These are phyloP conservation scores for Taphrina sp. DNA, from an alignment of 1,139 yeast species.

Conservation along the genomic window DNA sequence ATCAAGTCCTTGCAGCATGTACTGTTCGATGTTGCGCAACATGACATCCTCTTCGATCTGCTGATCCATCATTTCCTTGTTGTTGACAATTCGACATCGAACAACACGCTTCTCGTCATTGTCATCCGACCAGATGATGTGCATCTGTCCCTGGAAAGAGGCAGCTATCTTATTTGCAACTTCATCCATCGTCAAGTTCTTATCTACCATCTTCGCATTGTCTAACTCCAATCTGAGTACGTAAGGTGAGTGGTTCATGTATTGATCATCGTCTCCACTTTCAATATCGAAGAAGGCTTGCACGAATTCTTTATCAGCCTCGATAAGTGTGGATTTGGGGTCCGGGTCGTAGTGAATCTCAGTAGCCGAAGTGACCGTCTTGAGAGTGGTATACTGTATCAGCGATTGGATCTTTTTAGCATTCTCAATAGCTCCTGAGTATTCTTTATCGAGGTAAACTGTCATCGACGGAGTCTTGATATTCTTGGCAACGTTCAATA, in stretches of 20 bases:
- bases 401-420: constrained; percentile 96
- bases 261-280: constrained; percentile 77
- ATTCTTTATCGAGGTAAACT: constrained; percentile 76
- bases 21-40: constrained; percentile 90
- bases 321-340: constrained; percentile 91
- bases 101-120: constrained; percentile 94
- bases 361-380: constrained; percentile 94
- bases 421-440: constrained; percentile 82
- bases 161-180: constrained; percentile 95
- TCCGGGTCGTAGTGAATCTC: constrained; percentile 98
- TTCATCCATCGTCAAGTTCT: constrained; percentile 96
- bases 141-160: constrained; percentile 73
- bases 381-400: constrained; percentile 91
- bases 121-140: constrained; percentile 99
- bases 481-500: constrained; percentile 95
- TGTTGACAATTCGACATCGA: constrained; percentile 93
- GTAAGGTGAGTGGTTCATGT: constrained; percentile 97
- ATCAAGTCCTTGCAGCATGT: constrained; percentile 92
- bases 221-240: constrained; percentile 91
- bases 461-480: constrained; percentile 98
- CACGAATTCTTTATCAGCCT: constrained; percentile 94
- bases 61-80: constrained; percentile 84
- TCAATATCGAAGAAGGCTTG: constrained; percentile 97
- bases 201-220: constrained; percentile 98
- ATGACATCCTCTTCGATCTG: constrained; percentile 92